A percentile compares a stretch with the other conserved stretches of the same genome.
phyloP scores from a whole-genome alignment of 768 basidiomycete genomes.

The Lenzites betulinus region DNA sequence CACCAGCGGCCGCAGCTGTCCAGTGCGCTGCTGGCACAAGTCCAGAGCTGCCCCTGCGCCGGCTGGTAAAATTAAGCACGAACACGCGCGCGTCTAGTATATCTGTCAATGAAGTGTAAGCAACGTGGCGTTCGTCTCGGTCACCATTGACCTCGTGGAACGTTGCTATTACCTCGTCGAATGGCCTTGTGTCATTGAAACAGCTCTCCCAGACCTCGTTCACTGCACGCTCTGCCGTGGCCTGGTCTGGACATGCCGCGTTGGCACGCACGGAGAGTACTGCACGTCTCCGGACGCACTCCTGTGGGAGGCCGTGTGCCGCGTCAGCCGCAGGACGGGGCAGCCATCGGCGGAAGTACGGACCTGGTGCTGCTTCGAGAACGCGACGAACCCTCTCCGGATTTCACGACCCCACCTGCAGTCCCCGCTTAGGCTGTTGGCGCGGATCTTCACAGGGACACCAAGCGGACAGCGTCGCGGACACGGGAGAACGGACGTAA shows the following conservation, averaged over 20 bases:
- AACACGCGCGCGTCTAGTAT: conserved; percentile 9
- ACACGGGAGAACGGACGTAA: conserved; percentile 1
- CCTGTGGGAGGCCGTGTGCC: conserved; percentile 44
- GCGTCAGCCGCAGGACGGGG: neutral
- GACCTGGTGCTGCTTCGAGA: conserved; percentile 96
- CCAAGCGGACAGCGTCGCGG: neutral
- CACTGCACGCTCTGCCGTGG: conserved; percentile 82
- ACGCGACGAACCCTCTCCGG: conserved; percentile 69
- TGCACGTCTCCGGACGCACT: conserved; percentile 88
- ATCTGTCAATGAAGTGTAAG: conserved; percentile 14
- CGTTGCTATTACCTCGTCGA: conserved; percentile 75
- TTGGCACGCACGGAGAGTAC: conserved; percentile 80
- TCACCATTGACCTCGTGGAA: neutral
- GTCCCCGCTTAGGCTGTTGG: conserved; percentile 92
- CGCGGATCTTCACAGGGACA: conserved; percentile 71
- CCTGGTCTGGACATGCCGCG: conserved; percentile 73
- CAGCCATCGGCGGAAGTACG: conserved; percentile 24
- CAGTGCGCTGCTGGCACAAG: conserved; percentile 1
- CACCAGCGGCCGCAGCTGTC: conserved; percentile 8
- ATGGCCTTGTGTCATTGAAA: conserved; percentile 92
- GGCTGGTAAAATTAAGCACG: neutral
- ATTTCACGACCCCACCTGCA: conserved; percentile 87
- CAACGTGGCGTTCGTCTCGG: neutral
- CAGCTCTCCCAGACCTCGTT: conserved; percentile 99
- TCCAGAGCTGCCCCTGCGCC: neutral